phyloP scores from a whole-genome alignment of 2,329 filamentous ascomycete species.

The Colletotrichum sidae region DNA sequence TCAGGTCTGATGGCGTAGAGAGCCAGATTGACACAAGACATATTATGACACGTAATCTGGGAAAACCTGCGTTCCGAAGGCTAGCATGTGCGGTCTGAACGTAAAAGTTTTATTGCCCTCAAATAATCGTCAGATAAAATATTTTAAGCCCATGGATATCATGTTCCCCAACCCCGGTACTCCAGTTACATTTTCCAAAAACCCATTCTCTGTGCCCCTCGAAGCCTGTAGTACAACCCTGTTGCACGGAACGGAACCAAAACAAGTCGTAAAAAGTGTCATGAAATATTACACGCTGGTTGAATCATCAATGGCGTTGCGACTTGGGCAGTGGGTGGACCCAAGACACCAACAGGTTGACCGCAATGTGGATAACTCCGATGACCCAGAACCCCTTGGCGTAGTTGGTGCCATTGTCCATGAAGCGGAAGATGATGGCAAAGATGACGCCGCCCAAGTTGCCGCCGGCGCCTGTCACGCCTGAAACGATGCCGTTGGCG shows the following conservation, averaged over 20 bases:
- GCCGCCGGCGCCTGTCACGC: constrained; percentile 81
- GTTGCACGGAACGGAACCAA: background rate
- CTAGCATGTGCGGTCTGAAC: background rate
- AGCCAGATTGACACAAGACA: no score
- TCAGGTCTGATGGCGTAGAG: no score
- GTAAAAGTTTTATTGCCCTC: background rate
- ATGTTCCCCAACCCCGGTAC: constrained; percentile 23
- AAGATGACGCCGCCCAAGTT: constrained; percentile 90
- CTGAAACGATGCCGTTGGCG: constrained; percentile 83
- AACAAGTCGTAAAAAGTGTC: background rate
- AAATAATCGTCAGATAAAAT: background rate
- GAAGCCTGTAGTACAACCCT: background rate
- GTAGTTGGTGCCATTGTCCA: constrained; percentile 71
- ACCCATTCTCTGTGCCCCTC: background rate
- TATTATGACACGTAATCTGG: no score
- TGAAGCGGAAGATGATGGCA: constrained; percentile 84
- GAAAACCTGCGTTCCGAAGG: no score
- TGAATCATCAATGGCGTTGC: constrained; percentile 44
- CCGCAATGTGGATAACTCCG: constrained; percentile 77
- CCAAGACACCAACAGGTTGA: constrained; percentile 74
- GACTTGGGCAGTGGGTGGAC: constrained; percentile 66
- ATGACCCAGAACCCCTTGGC: constrained; percentile 83
- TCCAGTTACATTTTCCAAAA: constrained; percentile 9
- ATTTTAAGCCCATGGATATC: constrained; percentile 30
- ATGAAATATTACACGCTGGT: background rate